These are phyloP conservation scores for Crithidia thermophila DNA, from an alignment of 208 protist species.

Conservation along the genomic window DNA sequence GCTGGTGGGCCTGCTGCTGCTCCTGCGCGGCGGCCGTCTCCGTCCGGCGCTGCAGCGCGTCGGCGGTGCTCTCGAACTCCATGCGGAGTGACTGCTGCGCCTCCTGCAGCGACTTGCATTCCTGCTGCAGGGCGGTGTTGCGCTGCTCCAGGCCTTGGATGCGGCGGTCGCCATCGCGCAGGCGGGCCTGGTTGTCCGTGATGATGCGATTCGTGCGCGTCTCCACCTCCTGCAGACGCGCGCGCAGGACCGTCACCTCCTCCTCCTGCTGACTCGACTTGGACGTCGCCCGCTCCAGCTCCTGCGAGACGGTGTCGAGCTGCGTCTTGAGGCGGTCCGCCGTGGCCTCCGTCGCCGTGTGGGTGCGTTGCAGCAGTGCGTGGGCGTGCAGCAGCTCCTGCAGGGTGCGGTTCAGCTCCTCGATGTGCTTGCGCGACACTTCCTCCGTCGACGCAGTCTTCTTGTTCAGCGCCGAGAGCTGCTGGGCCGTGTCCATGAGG, in stretches of 20 bases:
- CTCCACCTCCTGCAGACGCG: conserved; percentile 45
- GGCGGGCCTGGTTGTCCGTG: conserved; percentile 29
- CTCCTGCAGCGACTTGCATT: conserved; percentile 51
- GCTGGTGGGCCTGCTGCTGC: conserved; percentile 32
- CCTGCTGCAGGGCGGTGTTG: conserved; percentile 56
- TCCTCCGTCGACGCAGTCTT: conserved; percentile 41
- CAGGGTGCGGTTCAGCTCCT: conserved; percentile 45
- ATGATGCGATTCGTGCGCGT: conserved; percentile 34
- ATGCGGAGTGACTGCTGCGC: conserved; percentile 41
- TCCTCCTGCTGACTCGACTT: conserved; percentile 32
- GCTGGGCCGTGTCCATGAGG: conserved; percentile 64
- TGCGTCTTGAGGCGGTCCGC: conserved; percentile 44
- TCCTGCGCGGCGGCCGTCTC: conserved; percentile 34
- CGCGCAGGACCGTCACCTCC: conserved; percentile 28
- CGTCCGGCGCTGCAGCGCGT: conserved; percentile 38
- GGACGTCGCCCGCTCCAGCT: conserved; percentile 34
- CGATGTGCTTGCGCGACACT: conserved; percentile 50
- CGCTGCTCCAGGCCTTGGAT: conserved; percentile 44
- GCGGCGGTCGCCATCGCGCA: conserved; percentile 41
- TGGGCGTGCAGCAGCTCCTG: conserved; percentile 46
- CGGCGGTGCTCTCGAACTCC: conserved; percentile 39
- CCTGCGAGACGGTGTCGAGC: conserved; percentile 32
- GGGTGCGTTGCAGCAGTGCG: conserved; percentile 40
- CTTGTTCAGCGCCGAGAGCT: conserved; percentile 52
- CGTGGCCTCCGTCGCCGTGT: conserved; percentile 38